Base-by-base conservation (phyloP, 1,284 basidiomycete genomes). In the Marasmius fiardii region DNA sequence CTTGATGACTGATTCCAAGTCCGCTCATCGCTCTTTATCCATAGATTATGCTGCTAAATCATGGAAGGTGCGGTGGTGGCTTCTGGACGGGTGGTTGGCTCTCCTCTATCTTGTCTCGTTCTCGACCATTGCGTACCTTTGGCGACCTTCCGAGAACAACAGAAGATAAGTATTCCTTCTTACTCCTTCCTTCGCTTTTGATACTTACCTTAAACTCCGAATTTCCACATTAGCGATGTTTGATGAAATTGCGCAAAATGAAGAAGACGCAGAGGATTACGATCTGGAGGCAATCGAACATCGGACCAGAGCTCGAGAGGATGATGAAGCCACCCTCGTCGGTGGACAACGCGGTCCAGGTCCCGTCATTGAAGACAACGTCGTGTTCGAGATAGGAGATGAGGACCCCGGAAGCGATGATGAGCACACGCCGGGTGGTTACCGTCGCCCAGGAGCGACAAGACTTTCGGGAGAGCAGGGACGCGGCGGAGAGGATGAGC, bases 21-120 rank as follows among this genome's bases (percentile, higher is more conserved):
- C 12, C 16, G 35, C 18, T 11, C 31, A 31, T 24, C 3, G 2
- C 7, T 4, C 21, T 43, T 53, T 43, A 43, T 28, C 20, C 43
- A 11, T 58, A 93, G 93, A 96, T 67, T 98, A 96, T 67, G 90
- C 92, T 6, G 91, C 95, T 1, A 88, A 89, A 60, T 92, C 93
- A n/a, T 99, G 96, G 96, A 83, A 82, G 61, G 83, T 86, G 53
- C 85, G 95, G 51, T 99, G 97, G 97, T 93, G 95, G 83, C 75
- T 99, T 14, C 80, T 99, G 43, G 97, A 99, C 65, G 97, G 95
- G n/a, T 98, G 93, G 80, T 80, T 98, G 28, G 85, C 90, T 1
- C 76, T 94, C 28, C 83, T 97, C 34, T 97, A 94, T 69, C 81
- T 95, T 50, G 72, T 79, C 33, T 86, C 90, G 45, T 98, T 99